These are phyloP conservation scores for Jacaranda mimosifolia DNA, from an alignment of 257 asterid genomes.

Conservation along the genomic window DNA sequence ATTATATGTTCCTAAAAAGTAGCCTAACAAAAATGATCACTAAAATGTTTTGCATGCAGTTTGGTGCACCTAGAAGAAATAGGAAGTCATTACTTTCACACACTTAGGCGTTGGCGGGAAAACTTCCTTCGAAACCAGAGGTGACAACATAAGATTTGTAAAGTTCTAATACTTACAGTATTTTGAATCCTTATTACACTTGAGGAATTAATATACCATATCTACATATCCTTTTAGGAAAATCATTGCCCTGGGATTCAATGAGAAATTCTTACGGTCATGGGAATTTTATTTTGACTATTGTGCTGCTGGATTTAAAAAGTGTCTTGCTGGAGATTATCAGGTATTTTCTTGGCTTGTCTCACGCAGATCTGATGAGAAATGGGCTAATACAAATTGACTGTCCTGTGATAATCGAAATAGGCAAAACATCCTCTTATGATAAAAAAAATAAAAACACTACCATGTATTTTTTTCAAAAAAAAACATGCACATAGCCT, in stretches of 20 bases:
- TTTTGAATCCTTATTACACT: neutral
- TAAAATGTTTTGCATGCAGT: conserved; percentile 39
- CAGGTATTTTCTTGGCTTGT: conserved; percentile 50
- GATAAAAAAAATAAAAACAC: too few species aligned
- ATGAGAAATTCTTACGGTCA: conserved; percentile 70
- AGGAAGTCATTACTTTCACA: conserved; percentile 65
- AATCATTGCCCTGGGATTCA: conserved; percentile 58
- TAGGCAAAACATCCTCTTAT: neutral
- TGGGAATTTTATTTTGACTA: conserved; percentile 78
- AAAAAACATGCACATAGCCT: too few species aligned
- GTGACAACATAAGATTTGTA: conserved; percentile 32
- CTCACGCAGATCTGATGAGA: neutral
- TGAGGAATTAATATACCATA: neutral
- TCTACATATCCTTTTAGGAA: conserved; percentile 35
- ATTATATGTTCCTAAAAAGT: neutral
- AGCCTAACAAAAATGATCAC: neutral
- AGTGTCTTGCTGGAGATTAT: conserved; percentile 55
- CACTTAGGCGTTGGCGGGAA: conserved; percentile 64
- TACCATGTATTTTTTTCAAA: too few species aligned
- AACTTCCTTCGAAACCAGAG: conserved; percentile 61
- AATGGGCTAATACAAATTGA: too few species aligned
- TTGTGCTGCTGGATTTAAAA: conserved; percentile 64
- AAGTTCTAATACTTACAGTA: neutral
- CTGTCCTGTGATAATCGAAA: too few species aligned
- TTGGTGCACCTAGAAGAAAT: conserved; percentile 70